phyloP scores from a whole-genome alignment of 352 stramenopile species.

The Globisporangium emineosum region DNA sequence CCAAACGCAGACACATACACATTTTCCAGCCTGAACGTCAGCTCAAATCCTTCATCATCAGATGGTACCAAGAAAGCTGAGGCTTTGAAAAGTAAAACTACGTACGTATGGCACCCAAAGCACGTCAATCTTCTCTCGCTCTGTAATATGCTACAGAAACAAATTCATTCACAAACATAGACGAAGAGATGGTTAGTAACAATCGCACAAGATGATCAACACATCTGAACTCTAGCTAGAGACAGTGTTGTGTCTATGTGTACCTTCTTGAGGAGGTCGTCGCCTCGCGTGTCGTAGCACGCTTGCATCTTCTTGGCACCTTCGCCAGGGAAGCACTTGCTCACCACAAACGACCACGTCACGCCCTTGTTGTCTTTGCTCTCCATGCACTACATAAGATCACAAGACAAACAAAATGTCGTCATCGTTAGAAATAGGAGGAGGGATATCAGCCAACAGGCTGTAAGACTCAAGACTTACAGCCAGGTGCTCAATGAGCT shows the following conservation, averaged over 20 bases:
- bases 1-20: neutral
- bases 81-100: neutral
- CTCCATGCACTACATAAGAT: conserved; percentile 48
- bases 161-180: neutral
- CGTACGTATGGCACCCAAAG: conserved; percentile 74
- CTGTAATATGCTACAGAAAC: conserved; percentile 41
- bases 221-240: neutral
- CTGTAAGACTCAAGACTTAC: conserved; percentile 24
- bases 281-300: conserved; percentile 63
- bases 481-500: conserved; percentile 60
- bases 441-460: neutral
- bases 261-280: conserved; percentile 55
- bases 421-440: conserved; percentile 8
- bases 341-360: conserved; percentile 62
- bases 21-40: neutral
- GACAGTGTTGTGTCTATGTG: neutral
- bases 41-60: neutral
- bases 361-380: conserved; percentile 73
- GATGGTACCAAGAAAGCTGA: neutral
- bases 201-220: neutral
- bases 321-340: conserved; percentile 58
- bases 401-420: neutral
- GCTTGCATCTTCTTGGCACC: conserved; percentile 46
- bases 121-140: conserved; percentile 45
- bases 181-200: neutral